These are phyloP conservation scores for Neonectria faginata DNA, from an alignment of 2,329 filamentous ascomycete genomes.

Conservation along the genomic window DNA sequence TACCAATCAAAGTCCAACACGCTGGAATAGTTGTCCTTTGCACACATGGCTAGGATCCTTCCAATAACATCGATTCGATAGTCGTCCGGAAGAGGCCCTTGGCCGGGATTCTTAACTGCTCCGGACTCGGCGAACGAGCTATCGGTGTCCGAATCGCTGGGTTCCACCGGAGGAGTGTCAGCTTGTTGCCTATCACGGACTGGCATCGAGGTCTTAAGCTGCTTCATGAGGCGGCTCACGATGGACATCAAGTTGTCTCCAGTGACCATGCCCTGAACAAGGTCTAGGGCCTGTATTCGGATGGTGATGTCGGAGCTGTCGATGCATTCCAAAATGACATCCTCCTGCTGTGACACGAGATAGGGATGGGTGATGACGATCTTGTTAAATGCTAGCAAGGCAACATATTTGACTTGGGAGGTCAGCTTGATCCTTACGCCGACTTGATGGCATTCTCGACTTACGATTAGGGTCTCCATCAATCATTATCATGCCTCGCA, in stretches of 20 bases:
- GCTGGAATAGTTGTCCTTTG: constrained; percentile 86
- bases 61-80: constrained; percentile 87
- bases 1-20: constrained; percentile 98
- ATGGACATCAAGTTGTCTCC: constrained; percentile 85
- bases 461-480: constrained; percentile 93
- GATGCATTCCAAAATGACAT: constrained; percentile 96
- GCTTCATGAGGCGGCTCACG: constrained; percentile 87
- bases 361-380: constrained; percentile 90
- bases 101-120: constrained; percentile 48
- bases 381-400: constrained; percentile 92
- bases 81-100: constrained; percentile 79
- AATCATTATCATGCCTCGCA: constrained; percentile 92
- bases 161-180: constrained; percentile 59
- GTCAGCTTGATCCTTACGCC: constrained; percentile 30
- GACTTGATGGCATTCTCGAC: constrained; percentile 49
- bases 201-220: constrained; percentile 77
- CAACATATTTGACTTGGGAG: constrained; percentile 89
- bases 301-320: constrained; percentile 97
- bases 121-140: constrained; percentile 55
- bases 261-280: constrained; percentile 94
- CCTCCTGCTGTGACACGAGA: constrained; percentile 91
- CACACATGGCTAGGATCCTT: constrained; percentile 89
- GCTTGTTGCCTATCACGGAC: constrained; percentile 58
- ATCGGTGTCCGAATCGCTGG: constrained; percentile 63
- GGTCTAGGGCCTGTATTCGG: constrained; percentile 88